Evolutionary conservation across 139 green algal species (phyloP), one percentile per base, ranked within the genome.

Genomic region (Coelastrella sp.): DNA sequence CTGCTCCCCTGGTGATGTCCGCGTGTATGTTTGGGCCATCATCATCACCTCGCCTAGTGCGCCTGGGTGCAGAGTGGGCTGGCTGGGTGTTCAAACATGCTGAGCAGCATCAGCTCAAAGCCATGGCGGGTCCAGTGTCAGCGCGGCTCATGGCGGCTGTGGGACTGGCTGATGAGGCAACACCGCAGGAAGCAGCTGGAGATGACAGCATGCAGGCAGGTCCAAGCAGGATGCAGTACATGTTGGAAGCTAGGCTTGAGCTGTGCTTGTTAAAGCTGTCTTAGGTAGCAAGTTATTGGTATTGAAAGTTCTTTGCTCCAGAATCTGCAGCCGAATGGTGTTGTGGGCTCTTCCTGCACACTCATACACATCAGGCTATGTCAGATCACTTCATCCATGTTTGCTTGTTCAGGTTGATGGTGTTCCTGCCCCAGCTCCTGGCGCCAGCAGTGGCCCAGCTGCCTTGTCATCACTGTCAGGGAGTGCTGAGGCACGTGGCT

Each of bases 11-110:
- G 92, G 92, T 90, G 3, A 87, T 96, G 14, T 90, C 91, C 6
- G 91, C 84, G 8, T 96, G 95, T 87, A 71, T 97, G 17, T 97
- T 94, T 79, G 93, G 93, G 16, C 47, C 81, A 0, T 79, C 75
- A 8, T 88, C 91, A 54, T 95, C 86, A 11, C 78, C 83, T 8
- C 90, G 95, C 19, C 90, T 98, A 66, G 94, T 94, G 85, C 91
- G 95, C 87, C 79, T 90, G 57, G 97, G 96, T 66, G 98, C 98
- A 95, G 96, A 99, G 95, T 97, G 99, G 94, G 93, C 96, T 5
- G 97, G 97, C 20, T 98, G 96, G 96, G 87, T 97, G 57, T 94
- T 98, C 82, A 95, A 95, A 93, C 96, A 99, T 84, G 96, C 96
- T 0, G 78, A 75, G 0, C 23, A 92, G 1, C 83, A 94, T 66